Conservation (phyloP, 23 red algal species). For the Pyropia haitanensis region DNA sequence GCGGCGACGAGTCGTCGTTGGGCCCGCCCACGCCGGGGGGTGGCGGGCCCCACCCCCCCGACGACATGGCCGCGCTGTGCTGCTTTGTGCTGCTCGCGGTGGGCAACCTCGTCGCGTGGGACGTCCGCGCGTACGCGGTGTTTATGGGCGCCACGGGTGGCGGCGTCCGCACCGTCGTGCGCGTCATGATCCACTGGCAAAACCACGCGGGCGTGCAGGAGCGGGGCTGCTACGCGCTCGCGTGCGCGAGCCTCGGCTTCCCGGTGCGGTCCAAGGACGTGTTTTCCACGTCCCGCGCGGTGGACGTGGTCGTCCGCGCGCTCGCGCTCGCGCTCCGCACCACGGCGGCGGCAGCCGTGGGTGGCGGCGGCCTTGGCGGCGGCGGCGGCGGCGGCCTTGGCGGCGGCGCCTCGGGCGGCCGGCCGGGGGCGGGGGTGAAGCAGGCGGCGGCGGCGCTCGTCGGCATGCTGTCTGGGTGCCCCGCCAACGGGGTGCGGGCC, state of each 20-base stretch:
- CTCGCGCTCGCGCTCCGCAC: conserved; percentile 13
- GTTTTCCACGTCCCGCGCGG: conserved; percentile 27
- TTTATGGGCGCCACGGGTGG: conserved; percentile 36
- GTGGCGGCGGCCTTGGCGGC: too few relatives aligned
- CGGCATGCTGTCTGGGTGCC: conserved; percentile 39
- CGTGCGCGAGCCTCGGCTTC: conserved; percentile 41
- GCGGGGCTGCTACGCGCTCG: conserved; percentile 61
- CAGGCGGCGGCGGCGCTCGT: conserved; percentile 57
- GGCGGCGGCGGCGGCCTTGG: too few relatives aligned
- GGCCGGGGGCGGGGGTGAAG: conserved; percentile 48
- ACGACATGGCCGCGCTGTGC: too few relatives aligned
- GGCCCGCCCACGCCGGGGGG: too few relatives aligned
- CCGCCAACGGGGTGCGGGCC: conserved; percentile 34
- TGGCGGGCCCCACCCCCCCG: too few relatives aligned
- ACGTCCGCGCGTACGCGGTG: conserved; percentile 34
- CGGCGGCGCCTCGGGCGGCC: neutral
- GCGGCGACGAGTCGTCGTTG: too few relatives aligned
- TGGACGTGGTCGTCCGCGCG: conserved; percentile 44
- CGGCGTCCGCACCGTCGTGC: conserved; percentile 25
- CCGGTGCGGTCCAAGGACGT: conserved; percentile 39
- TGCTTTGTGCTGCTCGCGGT: conserved; percentile 45
- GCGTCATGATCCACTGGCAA: conserved; percentile 30
- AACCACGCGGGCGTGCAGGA: conserved; percentile 52
- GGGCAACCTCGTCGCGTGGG: conserved; percentile 65
- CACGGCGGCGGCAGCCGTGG: too few relatives aligned